These are phyloP conservation scores for Mimosa bimucronata DNA, from an alignment of 306 rosid species.

Conservation along the genomic window DNA sequence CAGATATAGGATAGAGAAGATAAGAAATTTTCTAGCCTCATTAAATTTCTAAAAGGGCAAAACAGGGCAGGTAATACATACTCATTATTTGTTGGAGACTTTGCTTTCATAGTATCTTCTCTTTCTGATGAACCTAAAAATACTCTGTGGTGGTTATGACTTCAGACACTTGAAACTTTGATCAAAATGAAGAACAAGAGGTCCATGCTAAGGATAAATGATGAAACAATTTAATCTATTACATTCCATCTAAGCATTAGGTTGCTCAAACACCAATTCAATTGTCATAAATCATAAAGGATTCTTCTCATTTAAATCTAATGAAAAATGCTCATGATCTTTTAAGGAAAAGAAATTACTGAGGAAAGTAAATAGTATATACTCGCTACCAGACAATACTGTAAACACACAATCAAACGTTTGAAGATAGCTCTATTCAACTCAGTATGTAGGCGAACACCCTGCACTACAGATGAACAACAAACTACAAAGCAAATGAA, in stretches of 20 bases:
- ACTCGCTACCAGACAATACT: too few relatives aligned
- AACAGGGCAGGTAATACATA: constrained; percentile 54
- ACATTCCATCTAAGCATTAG: constrained; percentile 1
- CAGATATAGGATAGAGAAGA: constrained; percentile 27
- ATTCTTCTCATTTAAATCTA: too few relatives aligned
- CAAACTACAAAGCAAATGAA: background rate
- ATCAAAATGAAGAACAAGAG: constrained; percentile 13
- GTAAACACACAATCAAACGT: constrained; percentile 3
- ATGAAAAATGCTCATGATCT: too few relatives aligned
- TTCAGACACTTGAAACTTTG: constrained; percentile 32
- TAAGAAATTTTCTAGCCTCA: constrained; percentile 41
- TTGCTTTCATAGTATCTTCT: constrained; percentile 48
- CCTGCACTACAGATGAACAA: background rate
- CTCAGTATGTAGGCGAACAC: background rate
- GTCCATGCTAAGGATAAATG: constrained; percentile 11
- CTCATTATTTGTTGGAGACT: constrained; percentile 48
- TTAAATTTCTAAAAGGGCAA: constrained; percentile 39
- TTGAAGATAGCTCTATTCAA: constrained; percentile 11
- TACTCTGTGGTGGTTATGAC: constrained; percentile 33
- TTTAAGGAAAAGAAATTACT: too few relatives aligned
- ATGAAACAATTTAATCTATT: constrained; percentile 8
- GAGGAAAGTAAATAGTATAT: too few relatives aligned
- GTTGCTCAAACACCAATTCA: constrained; percentile 2
- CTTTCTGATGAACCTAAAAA: constrained; percentile 57
- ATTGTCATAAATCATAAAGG: background rate